Evolutionary conservation across 305 asterid genomes (phyloP).

Genomic region (Fraxinus sp.): DNA sequence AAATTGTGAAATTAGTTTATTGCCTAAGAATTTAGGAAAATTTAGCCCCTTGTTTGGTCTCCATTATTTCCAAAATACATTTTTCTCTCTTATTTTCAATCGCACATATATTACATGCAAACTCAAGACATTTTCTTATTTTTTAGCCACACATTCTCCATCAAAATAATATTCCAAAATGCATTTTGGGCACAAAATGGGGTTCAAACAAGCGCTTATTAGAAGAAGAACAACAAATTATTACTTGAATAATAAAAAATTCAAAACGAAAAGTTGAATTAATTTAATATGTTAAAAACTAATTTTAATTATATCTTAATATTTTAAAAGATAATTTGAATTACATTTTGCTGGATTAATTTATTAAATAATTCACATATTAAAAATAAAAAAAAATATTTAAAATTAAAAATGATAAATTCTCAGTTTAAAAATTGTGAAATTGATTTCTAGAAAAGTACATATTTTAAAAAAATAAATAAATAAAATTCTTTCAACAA

Average conservation of each 20-base stretch:
- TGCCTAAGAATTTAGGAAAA: background rate
- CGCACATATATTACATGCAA: background rate
- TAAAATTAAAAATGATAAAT: background rate
- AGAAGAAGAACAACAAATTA: background rate
- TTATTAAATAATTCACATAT: background rate
- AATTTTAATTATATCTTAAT: background rate
- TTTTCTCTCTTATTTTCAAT: background rate
- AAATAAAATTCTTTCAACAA: background rate
- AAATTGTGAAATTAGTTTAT: no score
- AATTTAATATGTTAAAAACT: background rate
- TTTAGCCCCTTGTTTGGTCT: background rate
- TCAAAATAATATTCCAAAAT: background rate
- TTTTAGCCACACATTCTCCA: background rate
- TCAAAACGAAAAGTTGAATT: background rate
- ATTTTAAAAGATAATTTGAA: background rate
- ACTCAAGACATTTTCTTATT: background rate
- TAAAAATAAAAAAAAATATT: no score
- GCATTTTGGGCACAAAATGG: background rate
- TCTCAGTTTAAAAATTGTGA: background rate
- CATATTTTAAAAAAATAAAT: background rate
- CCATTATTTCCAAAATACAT: background rate
- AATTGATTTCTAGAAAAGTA: background rate
- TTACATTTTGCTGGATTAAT: background rate
- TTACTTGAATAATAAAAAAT: background rate
- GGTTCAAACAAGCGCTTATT: background rate